Evolutionary conservation across 345 rosid genomes (phyloP).

Genomic region (Lumnitzera littorea): DNA sequence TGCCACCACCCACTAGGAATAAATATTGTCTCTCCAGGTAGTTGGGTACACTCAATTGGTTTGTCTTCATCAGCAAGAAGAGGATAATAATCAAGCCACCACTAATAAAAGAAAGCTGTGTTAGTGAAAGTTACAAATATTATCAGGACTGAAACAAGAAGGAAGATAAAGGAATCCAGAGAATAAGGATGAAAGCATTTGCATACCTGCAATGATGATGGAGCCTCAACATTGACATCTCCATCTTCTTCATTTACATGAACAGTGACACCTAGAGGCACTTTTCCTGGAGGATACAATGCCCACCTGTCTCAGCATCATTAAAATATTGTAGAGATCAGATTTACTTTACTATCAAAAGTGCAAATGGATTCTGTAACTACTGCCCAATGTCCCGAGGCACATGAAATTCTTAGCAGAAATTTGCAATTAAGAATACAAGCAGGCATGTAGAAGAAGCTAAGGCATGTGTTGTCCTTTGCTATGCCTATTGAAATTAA

Average conservation of each 20-base stretch:
- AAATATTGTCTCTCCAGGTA: conserved; percentile 87
- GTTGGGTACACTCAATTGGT: conserved; percentile 87
- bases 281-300: conserved; percentile 96
- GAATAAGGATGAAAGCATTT: conserved; percentile 9
- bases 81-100: conserved; percentile 98
- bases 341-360: conserved; percentile 1
- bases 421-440: too few relatives aligned
- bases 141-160: conserved; percentile 7
- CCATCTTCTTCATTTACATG: conserved; percentile 95
- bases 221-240: conserved; percentile 82
- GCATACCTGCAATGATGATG: conserved; percentile 84
- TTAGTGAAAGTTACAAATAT: conserved; percentile 9
- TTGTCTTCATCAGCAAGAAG: conserved; percentile 86
- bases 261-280: conserved; percentile 91
- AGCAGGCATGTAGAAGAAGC: too few relatives aligned
- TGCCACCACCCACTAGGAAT: conserved; percentile 99
- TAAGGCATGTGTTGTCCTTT: too few relatives aligned
- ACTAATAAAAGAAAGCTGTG: conserved; percentile 30
- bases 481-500: too few relatives aligned
- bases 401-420: too few relatives aligned
- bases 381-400: too few relatives aligned
- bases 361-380: too few relatives aligned
- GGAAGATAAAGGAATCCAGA: not conserved
- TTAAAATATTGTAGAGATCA: conserved; percentile 8
- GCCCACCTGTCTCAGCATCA: conserved; percentile 73